These are phyloP conservation scores for Glycine tomentella DNA, from an alignment of 306 rosid species.

Conservation along the genomic window DNA sequence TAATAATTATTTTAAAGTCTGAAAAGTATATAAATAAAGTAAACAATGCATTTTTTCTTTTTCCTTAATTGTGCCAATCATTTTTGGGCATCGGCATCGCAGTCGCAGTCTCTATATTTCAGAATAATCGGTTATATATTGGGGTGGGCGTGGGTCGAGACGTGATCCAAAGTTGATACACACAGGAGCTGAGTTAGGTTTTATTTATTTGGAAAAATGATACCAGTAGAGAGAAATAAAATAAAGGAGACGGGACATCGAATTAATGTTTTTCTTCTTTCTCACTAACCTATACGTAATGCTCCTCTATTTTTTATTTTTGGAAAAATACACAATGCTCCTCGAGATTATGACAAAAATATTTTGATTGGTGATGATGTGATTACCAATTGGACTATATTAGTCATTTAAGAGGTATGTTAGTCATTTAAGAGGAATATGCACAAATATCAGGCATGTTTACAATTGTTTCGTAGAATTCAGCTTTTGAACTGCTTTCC, in stretches of 20 bases:
- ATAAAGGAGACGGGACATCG: not conserved
- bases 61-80: not conserved
- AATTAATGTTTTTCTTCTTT: not conserved
- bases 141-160: not conserved
- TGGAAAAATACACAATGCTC: too few species aligned
- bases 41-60: too few species aligned
- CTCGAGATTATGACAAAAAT: not conserved
- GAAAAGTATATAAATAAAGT: too few species aligned
- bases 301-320: too few species aligned
- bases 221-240: not conserved
- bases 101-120: not conserved
- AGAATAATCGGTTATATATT: slow-evolving; percentile 13
- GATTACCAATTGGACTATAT: not conserved
- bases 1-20: too few species aligned
- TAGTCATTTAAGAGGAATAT: not conserved
- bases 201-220: slow-evolving; percentile 3
- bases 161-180: not conserved
- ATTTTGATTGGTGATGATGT: not conserved
- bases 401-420: too few species aligned
- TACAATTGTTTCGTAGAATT: not conserved
- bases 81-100: too few species aligned
- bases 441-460: not conserved
- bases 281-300: not conserved
- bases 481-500: not conserved
- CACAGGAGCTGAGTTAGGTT: slow-evolving; percentile 17